Base-by-base conservation (phyloP, 140 eudicot species). In the Cichorium intybus region DNA sequence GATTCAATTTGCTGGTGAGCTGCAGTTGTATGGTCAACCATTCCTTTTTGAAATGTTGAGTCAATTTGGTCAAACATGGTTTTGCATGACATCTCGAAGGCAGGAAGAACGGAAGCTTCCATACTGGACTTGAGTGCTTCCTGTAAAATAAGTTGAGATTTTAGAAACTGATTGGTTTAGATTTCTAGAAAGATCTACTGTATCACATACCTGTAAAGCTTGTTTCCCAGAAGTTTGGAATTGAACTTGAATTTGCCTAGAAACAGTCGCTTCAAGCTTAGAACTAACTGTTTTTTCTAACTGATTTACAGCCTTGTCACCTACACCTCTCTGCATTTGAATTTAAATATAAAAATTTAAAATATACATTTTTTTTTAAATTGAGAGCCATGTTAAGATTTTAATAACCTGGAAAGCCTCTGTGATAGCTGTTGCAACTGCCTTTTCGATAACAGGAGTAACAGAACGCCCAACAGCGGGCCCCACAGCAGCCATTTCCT, bases 161-260 rank as follows among this genome's bases (percentile, higher is more conserved):
- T n/a, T n/a, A n/a, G n/a, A n/a, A n/a, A n/a, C n/a, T n/a, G n/a
- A n/a, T n/a, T n/a, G n/a, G n/a, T n/a, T n/a, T n/a, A n/a, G n/a
- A n/a, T n/a, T n/a, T n/a, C n/a, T n/a, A n/a, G n/a, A n/a, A n/a
- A 22, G 18, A 14, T 62, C 24, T 39, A 4, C n/a, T n/a, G n/a
- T n/a, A 28, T 1, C 29, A 5, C 7, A 68, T 76, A 92, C 99
- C 95, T 93, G 99, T 58, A 93, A 89, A 14, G 95, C 88, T 78
- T 93, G 99, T 74, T 86, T 93, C 76, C 95, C 99, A 69, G 97
- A 89, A 23, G 99, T 94, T 75, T 89, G 97, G 63, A 94, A 94
- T 62, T 94, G 99, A 9, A 87, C 75, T 80, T 89, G 97, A 54
- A 94, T 89, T 64, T 89, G 95, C 72, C 97, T 82, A 17, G 91